Base-by-base conservation (phyloP, 441 rosid species). In the Gossypium davidsonii region DNA sequence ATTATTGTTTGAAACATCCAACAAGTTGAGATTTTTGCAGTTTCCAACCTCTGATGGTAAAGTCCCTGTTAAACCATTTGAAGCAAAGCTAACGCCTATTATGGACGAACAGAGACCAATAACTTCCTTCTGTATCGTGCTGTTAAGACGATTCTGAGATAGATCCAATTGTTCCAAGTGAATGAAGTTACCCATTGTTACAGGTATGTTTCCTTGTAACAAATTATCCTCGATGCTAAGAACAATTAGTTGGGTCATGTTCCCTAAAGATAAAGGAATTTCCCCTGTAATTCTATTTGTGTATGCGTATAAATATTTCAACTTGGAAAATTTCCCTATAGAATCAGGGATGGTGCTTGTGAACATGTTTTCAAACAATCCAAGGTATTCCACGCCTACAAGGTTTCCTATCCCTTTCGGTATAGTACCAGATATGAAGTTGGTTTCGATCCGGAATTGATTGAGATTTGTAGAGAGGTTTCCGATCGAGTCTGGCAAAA, bases 251-350 rank as follows among this genome's bases (percentile, higher is more conserved):
- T 17, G 4, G 23, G 23, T 46, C 17, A 67, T 48, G 26, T 67
- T 67, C 15, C 59, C 58, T 1, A 67, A 7, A 25, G 42, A 46
- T 15, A 9, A 25, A 21, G 44, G 59, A 46, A 48, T 67, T 23
- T 25, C 34, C 58, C 71, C 42, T 12, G 6, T 12, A 11, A 65
- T 65, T 65, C 70, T 65, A 11, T 65, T 65, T 44, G 70, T 37
- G 15, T 8, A 64, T 18, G 46, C 56, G 23, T 18, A 5, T 31
- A 66, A 18, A 42, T 10, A 23, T 23, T 66, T 21, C 70, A 66
- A 66, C 56, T 42, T 1, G 55, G 37, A 10, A 10, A 20, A 0
- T 23, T 23, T 21, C 1, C 70, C 56, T 44, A 66, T 42, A 12
- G 56, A 66, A 46, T 66, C 55, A 42, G 70, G 70, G 17, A 59